A percentile compares a stretch with the other conserved stretches of the same genome.
These are phyloP conservation scores for Coemansia nantahalensis DNA, from an alignment of 192 early-diverging fungal genomes.

Conservation along the genomic window DNA sequence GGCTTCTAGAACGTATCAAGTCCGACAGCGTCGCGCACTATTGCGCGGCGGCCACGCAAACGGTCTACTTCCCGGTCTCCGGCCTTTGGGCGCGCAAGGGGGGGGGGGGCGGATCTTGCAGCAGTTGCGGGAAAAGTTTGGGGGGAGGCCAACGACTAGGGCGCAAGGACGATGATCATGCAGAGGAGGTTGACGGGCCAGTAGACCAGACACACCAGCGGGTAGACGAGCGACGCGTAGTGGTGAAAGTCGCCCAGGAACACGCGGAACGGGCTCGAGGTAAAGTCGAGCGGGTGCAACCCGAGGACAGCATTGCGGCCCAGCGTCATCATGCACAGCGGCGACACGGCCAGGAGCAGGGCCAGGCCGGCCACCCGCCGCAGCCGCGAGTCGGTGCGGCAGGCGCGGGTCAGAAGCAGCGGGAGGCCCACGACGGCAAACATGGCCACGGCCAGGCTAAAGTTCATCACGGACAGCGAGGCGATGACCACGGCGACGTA, in stretches of 20 bases:
- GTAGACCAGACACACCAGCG: conserved; percentile 65
- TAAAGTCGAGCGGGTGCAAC: conserved; percentile 34
- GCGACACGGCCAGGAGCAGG: conserved; percentile 49
- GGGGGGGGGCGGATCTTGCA: too few relatives aligned
- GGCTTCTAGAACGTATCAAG: too few relatives aligned
- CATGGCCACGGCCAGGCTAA: conserved; percentile 63
- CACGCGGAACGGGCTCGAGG: conserved; percentile 48
- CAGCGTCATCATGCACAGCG: conserved; percentile 56
- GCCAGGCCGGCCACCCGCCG: conserved; percentile 7
- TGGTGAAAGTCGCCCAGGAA: conserved; percentile 63
- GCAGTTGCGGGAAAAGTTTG: too few relatives aligned
- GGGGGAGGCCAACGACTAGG: too few relatives aligned
- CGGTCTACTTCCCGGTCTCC: too few relatives aligned
- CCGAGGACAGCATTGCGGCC: conserved; percentile 52
- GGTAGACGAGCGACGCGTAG: conserved; percentile 61
- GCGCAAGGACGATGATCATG: conserved; percentile 42
- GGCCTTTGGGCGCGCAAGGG: too few relatives aligned
- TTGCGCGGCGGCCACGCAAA: too few relatives aligned
- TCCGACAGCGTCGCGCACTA: too few relatives aligned
- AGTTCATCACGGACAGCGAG: conserved; percentile 68
- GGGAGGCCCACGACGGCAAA: conserved; percentile 62
- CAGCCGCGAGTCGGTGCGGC: conserved; percentile 5
- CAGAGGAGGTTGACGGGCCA: conserved; percentile 61
- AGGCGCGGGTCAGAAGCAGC: conserved; percentile 57
- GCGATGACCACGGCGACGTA: conserved; percentile 61